Evolutionary conservation across 2,329 filamentous ascomycete species (phyloP).

Genomic region (Fusarium drepaniforme): DNA sequence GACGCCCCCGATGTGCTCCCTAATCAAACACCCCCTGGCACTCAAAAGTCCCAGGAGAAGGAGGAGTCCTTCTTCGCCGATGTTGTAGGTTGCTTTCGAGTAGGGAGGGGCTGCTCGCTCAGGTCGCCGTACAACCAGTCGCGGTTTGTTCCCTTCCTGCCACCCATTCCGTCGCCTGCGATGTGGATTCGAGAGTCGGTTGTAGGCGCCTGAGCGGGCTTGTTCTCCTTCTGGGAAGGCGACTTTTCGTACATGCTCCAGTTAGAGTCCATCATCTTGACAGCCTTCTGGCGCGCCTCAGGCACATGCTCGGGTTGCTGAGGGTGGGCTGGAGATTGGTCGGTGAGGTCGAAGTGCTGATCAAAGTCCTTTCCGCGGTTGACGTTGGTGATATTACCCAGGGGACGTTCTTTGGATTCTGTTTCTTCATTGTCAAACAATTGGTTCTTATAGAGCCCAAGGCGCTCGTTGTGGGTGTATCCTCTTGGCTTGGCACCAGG

Average conservation of each 20-base stretch:
- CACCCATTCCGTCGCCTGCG: slow-evolving; percentile 75
- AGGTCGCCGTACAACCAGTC: slow-evolving; percentile 69
- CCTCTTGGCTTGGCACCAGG: slow-evolving; percentile 62
- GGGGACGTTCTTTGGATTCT: slow-evolving; percentile 57
- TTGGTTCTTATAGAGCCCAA: slow-evolving; percentile 81
- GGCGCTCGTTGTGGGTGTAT: slow-evolving; percentile 73
- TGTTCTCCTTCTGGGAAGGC: slow-evolving; percentile 66
- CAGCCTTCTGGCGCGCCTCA: slow-evolving; percentile 74
- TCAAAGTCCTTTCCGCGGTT: slow-evolving; percentile 83
- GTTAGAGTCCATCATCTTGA: slow-evolving; percentile 79
- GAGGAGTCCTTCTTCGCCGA: slow-evolving; percentile 54
- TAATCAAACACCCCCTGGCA: slow-evolving; percentile 17
- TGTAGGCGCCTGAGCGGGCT: slow-evolving; percentile 60
- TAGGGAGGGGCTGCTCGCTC: slow-evolving; percentile 53
- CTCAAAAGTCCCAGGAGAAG: slow-evolving; percentile 63
- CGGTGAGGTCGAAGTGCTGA: slow-evolving; percentile 81
- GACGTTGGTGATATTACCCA: slow-evolving; percentile 78
- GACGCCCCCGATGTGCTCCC: neutral
- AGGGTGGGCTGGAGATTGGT: slow-evolving; percentile 69
- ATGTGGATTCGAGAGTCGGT: slow-evolving; percentile 56
- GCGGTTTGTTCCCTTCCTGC: slow-evolving; percentile 64
- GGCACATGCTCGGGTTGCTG: slow-evolving; percentile 59
- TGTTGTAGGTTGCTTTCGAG: slow-evolving; percentile 52
- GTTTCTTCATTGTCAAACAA: slow-evolving; percentile 72
- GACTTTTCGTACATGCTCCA: slow-evolving; percentile 70